Percentiles rank a stretch among this genome's conserved stretches.
Conservation (phyloP, 306 rosid genomes). For the Nissolia schottii region DNA sequence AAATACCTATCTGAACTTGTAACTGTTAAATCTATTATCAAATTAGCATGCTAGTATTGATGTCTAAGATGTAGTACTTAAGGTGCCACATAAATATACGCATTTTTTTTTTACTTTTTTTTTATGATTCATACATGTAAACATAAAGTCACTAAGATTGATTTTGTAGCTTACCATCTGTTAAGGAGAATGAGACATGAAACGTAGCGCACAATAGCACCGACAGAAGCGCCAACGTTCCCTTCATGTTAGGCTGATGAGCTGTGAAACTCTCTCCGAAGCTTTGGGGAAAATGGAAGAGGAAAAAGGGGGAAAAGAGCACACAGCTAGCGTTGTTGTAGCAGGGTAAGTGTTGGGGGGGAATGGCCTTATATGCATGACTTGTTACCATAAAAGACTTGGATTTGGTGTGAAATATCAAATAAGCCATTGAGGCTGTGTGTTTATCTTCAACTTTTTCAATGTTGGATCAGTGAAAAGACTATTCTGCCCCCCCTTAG, state of each 20-base stretch:
- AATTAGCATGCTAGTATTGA: no score
- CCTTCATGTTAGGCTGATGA: slow-evolving; percentile 25
- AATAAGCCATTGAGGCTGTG: slow-evolving; percentile 44
- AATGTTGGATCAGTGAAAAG: neutral
- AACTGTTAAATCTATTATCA: no score
- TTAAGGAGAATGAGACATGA: slow-evolving; percentile 49
- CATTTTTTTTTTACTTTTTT: no score
- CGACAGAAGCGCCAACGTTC: slow-evolving; percentile 32
- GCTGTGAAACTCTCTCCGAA: neutral
- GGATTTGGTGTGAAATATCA: slow-evolving; percentile 14
- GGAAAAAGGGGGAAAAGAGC: neutral
- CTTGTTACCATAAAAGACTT: slow-evolving; percentile 30
- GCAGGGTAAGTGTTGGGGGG: slow-evolving; percentile 1
- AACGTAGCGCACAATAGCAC: slow-evolving; percentile 52
- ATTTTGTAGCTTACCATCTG: slow-evolving; percentile 56
- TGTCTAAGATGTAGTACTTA: no score
- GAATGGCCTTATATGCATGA: slow-evolving; percentile 64
- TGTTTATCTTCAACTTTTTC: slow-evolving; percentile 5
- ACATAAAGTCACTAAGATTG: neutral
- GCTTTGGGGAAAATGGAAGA: slow-evolving; percentile 6
- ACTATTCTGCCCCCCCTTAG: slow-evolving; percentile 25
- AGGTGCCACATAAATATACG: no score
- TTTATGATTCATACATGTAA: no score
- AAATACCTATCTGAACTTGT: no score
- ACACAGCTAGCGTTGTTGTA: neutral